Conservation (phyloP, 2,329 filamentous ascomycete species). For the Emmonsiellopsis sp. region DNA sequence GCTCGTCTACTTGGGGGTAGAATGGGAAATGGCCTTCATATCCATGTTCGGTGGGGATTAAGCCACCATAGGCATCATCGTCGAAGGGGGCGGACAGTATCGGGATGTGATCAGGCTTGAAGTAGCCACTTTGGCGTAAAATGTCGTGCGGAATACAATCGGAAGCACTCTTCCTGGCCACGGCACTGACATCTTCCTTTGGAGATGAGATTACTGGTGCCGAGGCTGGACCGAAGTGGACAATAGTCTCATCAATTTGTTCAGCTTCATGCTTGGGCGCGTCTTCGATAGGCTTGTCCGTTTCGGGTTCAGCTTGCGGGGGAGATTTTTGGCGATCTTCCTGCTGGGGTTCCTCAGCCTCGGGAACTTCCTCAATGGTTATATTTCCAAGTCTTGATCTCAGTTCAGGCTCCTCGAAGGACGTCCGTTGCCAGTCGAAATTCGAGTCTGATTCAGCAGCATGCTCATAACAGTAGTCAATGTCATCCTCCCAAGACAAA, state of each 20-base stretch:
- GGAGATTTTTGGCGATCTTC: not conserved
- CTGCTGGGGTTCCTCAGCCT: slow-evolving; percentile 8
- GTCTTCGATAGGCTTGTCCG: not conserved
- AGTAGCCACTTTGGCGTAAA: slow-evolving; percentile 17
- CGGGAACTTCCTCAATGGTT: slow-evolving; percentile 6
- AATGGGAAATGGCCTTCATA: slow-evolving; percentile 40
- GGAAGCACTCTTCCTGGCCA: not conserved
- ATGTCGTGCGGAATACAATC: not conserved
- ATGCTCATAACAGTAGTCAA: slow-evolving; percentile 54
- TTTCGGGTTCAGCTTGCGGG: not conserved
- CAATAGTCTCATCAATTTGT: not conserved
- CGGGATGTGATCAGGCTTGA: slow-evolving; percentile 23
- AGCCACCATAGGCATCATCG: slow-evolving; percentile 31
- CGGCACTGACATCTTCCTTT: not conserved
- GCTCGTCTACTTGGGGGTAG: slow-evolving; percentile 32
- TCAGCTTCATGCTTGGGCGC: not conserved
- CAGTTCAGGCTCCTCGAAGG: slow-evolving; percentile 22
- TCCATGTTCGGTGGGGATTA: slow-evolving; percentile 34
- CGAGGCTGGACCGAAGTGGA: not conserved
- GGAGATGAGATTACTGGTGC: not conserved
- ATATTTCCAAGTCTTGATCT: slow-evolving; percentile 11
- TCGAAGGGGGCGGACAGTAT: slow-evolving; percentile 21
- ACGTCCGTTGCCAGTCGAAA: slow-evolving; percentile 45
- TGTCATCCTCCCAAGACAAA: slow-evolving; percentile 51
- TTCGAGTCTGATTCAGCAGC: slow-evolving; percentile 52